Conservation (phyloP, 768 basidiomycete species). For the Hypholoma fasciculare region DNA sequence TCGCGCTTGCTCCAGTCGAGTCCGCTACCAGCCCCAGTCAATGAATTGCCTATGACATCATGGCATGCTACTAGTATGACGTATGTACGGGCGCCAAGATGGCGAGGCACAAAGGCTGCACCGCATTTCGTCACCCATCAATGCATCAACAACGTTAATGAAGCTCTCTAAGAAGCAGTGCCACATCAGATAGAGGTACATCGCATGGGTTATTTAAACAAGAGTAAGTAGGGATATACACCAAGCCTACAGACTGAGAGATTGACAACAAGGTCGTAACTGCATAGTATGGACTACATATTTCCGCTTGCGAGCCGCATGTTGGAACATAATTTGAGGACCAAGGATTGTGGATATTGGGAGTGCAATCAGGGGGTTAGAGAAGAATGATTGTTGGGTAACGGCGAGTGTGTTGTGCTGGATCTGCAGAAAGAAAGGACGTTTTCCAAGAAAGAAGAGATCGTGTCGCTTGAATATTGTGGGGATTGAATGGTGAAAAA, state of each 20-base stretch:
- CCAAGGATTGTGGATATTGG: background rate
- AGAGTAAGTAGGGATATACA: background rate
- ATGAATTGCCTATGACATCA: background rate
- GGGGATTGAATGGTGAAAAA: too few relatives aligned
- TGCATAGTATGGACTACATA: background rate
- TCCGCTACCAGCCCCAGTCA: background rate
- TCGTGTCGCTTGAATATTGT: too few relatives aligned
- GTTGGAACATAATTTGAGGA: background rate
- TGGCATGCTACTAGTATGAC: background rate
- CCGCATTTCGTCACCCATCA: background rate
- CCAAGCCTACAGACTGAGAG: background rate
- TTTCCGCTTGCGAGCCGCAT: background rate
- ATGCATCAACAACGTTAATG: background rate
- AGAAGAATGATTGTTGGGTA: background rate
- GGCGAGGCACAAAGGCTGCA: background rate
- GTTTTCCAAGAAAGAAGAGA: background rate
- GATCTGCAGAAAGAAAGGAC: background rate
- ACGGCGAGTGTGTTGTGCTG: background rate
- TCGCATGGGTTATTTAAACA: background rate
- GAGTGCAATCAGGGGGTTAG: background rate
- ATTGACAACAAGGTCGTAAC: background rate
- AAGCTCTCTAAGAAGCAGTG: too few relatives aligned
- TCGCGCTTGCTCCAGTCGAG: background rate
- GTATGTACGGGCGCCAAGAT: background rate
- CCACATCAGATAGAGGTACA: background rate